Evolutionary conservation across 2,329 filamentous ascomycete genomes (phyloP).

Genomic region (Xenosphaeropsis pyriputrescens): DNA sequence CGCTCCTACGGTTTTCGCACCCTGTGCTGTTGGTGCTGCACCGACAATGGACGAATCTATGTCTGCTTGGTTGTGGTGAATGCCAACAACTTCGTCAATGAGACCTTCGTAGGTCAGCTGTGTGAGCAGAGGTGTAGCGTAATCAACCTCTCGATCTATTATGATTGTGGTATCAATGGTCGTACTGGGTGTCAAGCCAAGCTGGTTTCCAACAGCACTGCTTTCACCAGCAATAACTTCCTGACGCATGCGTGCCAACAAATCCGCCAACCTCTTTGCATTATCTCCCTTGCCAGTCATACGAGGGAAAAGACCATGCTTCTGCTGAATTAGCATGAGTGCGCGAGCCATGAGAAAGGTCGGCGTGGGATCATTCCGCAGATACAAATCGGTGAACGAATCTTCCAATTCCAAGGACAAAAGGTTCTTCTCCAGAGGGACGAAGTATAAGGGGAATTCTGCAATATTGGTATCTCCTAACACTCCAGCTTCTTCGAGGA

Average conservation of each 20-base stretch:
- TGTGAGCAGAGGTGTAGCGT: constrained; percentile 80
- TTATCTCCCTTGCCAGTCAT: constrained; percentile 95
- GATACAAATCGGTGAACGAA: constrained; percentile 74
- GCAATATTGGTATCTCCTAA: constrained; percentile 82
- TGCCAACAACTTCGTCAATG: constrained; percentile 84
- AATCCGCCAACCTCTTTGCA: constrained; percentile 73
- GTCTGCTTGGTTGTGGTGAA: constrained; percentile 84
- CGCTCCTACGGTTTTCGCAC: constrained; percentile 37
- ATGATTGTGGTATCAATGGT: constrained; percentile 84
- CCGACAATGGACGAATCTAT: constrained; percentile 85
- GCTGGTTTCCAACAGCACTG: constrained; percentile 40
- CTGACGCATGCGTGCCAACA: constrained; percentile 81
- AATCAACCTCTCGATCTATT: constrained; percentile 89
- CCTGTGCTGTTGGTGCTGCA: constrained; percentile 41
- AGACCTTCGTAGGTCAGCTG: constrained; percentile 95
- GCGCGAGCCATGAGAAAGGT: constrained; percentile 80
- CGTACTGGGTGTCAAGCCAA: constrained; percentile 70
- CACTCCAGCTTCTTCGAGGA: constrained; percentile 85
- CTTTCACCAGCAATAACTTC: constrained; percentile 74
- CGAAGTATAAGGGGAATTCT: constrained; percentile 79
- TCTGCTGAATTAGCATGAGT: constrained; percentile 85
- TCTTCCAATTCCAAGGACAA: constrained; percentile 82
- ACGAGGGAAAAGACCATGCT: constrained; percentile 83
- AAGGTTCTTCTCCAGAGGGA: constrained; percentile 82
- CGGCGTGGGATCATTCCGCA: constrained; percentile 83